These are phyloP conservation scores for Verticillium nubilum DNA, from an alignment of 2,329 filamentous ascomycete species.

Conservation along the genomic window DNA sequence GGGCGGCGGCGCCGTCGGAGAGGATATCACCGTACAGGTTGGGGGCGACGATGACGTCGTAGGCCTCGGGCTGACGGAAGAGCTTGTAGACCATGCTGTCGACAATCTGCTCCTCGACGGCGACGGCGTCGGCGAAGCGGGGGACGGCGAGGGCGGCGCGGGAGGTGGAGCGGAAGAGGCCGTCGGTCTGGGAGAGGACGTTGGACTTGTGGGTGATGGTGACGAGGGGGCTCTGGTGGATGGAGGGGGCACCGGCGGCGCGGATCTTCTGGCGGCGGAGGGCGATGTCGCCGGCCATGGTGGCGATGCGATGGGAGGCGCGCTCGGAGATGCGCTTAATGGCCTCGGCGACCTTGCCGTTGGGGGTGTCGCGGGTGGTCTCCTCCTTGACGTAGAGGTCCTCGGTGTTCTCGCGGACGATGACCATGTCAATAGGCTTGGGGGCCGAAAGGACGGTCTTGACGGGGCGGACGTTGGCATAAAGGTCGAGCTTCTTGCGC, in stretches of 20 bases:
- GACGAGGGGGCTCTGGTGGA: conserved; percentile 68
- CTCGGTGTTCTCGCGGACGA: conserved; percentile 98
- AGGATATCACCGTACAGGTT: conserved; percentile 98
- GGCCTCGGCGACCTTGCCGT: conserved; percentile 85
- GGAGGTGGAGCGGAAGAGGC: conserved; percentile 81
- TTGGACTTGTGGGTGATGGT: conserved; percentile 99
- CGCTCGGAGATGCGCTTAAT: conserved; percentile 94
- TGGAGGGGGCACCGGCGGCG: conserved; percentile 47
- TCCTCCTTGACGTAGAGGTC: conserved; percentile 98
- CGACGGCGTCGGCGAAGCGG: conserved; percentile 54
- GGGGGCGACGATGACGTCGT: conserved; percentile 96
- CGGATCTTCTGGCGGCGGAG: conserved; percentile 79
- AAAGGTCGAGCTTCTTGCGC: conserved; percentile 89
- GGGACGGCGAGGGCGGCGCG: conserved; percentile 64
- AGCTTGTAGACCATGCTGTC: conserved; percentile 99
- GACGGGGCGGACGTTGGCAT: conserved; percentile 95
- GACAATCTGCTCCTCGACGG: conserved; percentile 94
- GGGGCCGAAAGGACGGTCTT: conserved; percentile 59
- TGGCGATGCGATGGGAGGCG: conserved; percentile 79
- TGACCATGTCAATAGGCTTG: conserved; percentile 87
- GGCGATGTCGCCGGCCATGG: conserved; percentile 93
- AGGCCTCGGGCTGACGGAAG: conserved; percentile 89
- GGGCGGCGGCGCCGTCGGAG: conserved; percentile 88
- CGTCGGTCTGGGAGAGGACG: conserved; percentile 93
- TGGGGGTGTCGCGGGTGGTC: conserved; percentile 66